Conservation (phyloP, 2,329 filamentous ascomycete species). For the Sporothrix luriei region DNA sequence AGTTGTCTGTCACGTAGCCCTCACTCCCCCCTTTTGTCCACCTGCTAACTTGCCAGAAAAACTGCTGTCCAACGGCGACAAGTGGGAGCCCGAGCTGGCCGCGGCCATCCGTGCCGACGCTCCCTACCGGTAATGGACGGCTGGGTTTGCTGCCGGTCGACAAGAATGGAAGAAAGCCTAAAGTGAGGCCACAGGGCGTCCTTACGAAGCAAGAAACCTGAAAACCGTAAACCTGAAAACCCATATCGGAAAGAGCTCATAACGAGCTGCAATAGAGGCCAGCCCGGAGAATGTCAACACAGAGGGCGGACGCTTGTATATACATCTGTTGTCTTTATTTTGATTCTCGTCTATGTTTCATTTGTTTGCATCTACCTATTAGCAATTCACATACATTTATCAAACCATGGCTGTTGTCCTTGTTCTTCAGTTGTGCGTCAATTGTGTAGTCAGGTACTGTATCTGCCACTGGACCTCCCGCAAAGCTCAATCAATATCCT, state of each 20-base stretch:
- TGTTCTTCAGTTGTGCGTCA: neutral
- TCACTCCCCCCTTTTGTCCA: neutral
- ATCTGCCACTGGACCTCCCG: neutral
- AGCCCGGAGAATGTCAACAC: neutral
- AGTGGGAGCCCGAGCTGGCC: slow-evolving; percentile 97
- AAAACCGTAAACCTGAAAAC: too few species aligned
- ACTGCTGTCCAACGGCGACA: slow-evolving; percentile 83
- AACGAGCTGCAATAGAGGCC: neutral
- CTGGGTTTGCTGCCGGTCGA: neutral
- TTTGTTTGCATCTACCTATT: slow-evolving; percentile 2
- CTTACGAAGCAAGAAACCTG: neutral
- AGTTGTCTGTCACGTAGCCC: neutral
- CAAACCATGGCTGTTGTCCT: neutral
- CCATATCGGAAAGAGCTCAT: neutral
- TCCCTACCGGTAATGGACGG: slow-evolving; percentile 71
- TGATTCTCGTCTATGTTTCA: neutral
- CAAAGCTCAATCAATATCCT: neutral
- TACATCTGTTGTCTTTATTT: slow-evolving; percentile 24
- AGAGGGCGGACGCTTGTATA: slow-evolving; percentile 26
- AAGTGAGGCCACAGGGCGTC: neutral
- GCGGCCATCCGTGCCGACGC: slow-evolving; percentile 90
- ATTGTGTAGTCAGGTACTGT: neutral
- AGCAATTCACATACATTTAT: neutral
- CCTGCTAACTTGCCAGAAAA: slow-evolving; percentile 60
- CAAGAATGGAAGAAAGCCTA: slow-evolving; percentile 1